These are phyloP conservation scores for Uronychia setigera DNA, from an alignment of 73 alveolate species.

Conservation along the genomic window DNA sequence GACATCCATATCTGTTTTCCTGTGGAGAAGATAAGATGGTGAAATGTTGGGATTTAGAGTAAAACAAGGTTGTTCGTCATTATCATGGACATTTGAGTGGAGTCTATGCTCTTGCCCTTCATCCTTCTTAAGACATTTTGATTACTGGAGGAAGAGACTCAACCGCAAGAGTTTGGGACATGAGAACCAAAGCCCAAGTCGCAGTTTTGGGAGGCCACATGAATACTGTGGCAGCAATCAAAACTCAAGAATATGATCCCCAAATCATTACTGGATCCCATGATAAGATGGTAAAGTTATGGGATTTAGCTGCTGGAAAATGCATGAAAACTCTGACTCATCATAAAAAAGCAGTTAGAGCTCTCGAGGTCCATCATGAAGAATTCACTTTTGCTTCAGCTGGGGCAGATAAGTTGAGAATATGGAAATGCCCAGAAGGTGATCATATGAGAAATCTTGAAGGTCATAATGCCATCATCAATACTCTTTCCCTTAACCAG, in stretches of 20 bases:
- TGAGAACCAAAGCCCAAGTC: conserved; percentile 96
- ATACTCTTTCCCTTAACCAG: conserved; percentile 82
- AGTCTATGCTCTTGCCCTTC: conserved; percentile 94
- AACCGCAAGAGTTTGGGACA: conserved; percentile 98
- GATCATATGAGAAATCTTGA: conserved; percentile 91
- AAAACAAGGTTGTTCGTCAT: conserved; percentile 96
- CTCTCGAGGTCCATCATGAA: conserved; percentile 89
- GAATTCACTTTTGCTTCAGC: conserved; percentile 98
- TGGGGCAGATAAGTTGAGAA: conserved; percentile 97
- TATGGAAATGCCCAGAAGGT: conserved; percentile 97
- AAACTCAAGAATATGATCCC: conserved; percentile 93
- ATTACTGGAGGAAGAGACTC: conserved; percentile 97
- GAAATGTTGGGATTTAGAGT: conserved; percentile 98
- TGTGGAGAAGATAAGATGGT: conserved; percentile 96
- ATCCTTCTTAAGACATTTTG: conserved; percentile 97
- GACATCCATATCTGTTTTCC: conserved; percentile 98
- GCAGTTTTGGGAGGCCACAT: conserved; percentile 96
- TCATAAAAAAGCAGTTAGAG: conserved; percentile 98
- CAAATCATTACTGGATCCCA: conserved; percentile 92
- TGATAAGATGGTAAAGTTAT: conserved; percentile 83
- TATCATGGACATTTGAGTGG: conserved; percentile 98
- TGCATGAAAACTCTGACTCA: conserved; percentile 94
- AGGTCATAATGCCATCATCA: conserved; percentile 94
- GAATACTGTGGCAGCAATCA: conserved; percentile 89
- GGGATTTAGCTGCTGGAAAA: conserved; percentile 94